Percentiles rank a stretch among this genome's conserved stretches.
phyloP scores from a whole-genome alignment of 2,329 filamentous ascomycete genomes.

The Fusarium sp. region DNA sequence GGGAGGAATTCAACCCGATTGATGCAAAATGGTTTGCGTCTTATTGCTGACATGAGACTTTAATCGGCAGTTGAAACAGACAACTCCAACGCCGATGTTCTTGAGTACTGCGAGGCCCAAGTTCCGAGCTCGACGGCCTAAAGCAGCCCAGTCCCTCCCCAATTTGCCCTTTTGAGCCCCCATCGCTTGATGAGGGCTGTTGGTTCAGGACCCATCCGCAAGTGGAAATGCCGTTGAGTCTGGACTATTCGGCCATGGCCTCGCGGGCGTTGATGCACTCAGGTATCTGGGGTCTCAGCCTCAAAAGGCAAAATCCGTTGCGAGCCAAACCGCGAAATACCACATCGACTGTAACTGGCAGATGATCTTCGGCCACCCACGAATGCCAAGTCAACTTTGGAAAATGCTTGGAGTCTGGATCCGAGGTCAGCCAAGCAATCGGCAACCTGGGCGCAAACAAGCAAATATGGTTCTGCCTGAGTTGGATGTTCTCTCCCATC shows the following conservation, averaged over 20 bases:
- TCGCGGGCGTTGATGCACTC: not conserved
- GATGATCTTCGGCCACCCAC: not conserved
- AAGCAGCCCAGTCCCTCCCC: not conserved
- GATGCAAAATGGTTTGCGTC: constrained; percentile 7
- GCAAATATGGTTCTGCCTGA: constrained; percentile 13
- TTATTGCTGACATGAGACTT: not conserved
- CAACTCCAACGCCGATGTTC: not conserved
- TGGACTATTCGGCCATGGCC: not conserved
- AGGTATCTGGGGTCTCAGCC: constrained; percentile 5
- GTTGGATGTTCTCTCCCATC: constrained; percentile 24
- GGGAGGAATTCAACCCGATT: constrained; percentile 28
- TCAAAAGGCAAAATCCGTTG: not conserved
- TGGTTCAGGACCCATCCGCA: not conserved
- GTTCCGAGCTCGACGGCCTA: not conserved
- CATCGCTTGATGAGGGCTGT: not conserved
- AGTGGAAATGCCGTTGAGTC: constrained; percentile 1
- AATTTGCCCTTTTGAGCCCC: not conserved
- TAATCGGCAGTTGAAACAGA: not conserved
- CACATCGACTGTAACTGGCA: not conserved
- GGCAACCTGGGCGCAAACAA: not conserved
- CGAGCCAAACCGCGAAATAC: constrained; percentile 1
- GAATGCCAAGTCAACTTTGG: not conserved
- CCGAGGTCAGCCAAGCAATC: not conserved
- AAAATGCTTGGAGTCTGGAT: not conserved
- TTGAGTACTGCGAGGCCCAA: not conserved